A percentile compares a stretch with the other conserved stretches of the same genome.
Conservation (phyloP, 768 basidiomycete species). For the Macrolepiota albuminosa region DNA sequence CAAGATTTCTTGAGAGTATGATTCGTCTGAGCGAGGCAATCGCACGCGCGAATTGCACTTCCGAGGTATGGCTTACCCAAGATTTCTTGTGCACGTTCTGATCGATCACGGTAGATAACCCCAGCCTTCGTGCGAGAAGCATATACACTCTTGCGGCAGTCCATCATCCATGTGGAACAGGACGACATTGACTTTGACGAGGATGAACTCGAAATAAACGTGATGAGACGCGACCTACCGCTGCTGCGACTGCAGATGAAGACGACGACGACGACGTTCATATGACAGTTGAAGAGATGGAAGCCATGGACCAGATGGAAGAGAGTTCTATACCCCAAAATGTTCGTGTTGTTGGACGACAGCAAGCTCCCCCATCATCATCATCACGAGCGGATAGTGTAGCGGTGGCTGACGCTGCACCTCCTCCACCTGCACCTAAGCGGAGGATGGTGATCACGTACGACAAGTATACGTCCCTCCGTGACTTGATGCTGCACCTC, state of each 20-base stretch:
- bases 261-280: constrained; percentile 47
- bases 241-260: constrained; percentile 24
- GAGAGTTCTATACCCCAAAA: constrained; percentile 39
- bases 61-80: constrained; percentile 54
- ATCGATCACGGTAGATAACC: constrained; percentile 62
- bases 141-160: constrained; percentile 88
- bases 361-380: constrained; percentile 25
- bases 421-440: constrained; percentile 47
- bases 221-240: constrained; percentile 29
- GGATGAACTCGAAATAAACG: constrained; percentile 68
- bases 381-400: constrained; percentile 36
- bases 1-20: constrained; percentile 70
- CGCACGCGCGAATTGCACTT: constrained; percentile 92
- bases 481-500: constrained; percentile 64
- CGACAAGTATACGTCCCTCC: constrained; percentile 89
- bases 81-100: not conserved
- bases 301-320: constrained; percentile 46
- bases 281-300: constrained; percentile 59
- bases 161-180: constrained; percentile 99
- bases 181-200: constrained; percentile 98
- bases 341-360: constrained; percentile 26
- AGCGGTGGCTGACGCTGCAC: constrained; percentile 29
- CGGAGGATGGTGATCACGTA: constrained; percentile 90
- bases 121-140: constrained; percentile 96
- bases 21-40: constrained; percentile 97